Evolutionary conservation across 305 asterid species (phyloP), one percentile per base, ranked within the genome.

Genomic region (Fraxinus paxiana): DNA sequence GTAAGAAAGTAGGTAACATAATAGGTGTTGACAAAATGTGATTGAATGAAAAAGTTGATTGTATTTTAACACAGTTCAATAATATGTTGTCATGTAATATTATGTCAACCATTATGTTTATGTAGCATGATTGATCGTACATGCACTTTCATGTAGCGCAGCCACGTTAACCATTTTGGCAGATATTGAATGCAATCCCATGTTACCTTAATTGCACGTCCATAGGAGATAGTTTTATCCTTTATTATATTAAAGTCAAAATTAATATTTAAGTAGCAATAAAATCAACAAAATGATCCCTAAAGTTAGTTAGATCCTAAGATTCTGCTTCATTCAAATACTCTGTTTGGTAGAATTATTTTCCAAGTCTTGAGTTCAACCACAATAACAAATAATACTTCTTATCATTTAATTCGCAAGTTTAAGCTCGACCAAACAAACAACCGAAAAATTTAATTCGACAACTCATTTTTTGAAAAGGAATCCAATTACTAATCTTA

Each of bases 181-280:
- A 79, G 26, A 80, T 84, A 80, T 84, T 84, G 26, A 87, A 82
- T 87, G 86, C 85, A 82, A 65, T 34, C 79, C 83, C 84, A 82
- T 77, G 81, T 84, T 84, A 75, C 83, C 84, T 84, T 84, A 35
- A 54, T 82, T 77, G 70, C 85, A 82, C 77, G 84, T 43, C 80
- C 77, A 81, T 75, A 31, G 38, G 70, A 81, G 41, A 1, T 22
- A 7, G 4, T 61, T 61, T 61, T 61, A 22, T 61, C 10, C 73
- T 72, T 56, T 31, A 54, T 15, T 15, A 54, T 35, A 71, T 73
- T n/a, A 51, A 61, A 80, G 79, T 80, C 83, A 80, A 73, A 80
- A 6, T 28, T 35, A 65, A 20, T 78, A 67, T 20, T 67, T 41
- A 65, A 77, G 61, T 77, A 12, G 59, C n/a, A 33, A 12, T 59